Percentiles rank a stretch among this genome's conserved stretches.
These are phyloP conservation scores for Beauveria rudraprayagi DNA, from an alignment of 2,329 filamentous ascomycete genomes.

Conservation along the genomic window DNA sequence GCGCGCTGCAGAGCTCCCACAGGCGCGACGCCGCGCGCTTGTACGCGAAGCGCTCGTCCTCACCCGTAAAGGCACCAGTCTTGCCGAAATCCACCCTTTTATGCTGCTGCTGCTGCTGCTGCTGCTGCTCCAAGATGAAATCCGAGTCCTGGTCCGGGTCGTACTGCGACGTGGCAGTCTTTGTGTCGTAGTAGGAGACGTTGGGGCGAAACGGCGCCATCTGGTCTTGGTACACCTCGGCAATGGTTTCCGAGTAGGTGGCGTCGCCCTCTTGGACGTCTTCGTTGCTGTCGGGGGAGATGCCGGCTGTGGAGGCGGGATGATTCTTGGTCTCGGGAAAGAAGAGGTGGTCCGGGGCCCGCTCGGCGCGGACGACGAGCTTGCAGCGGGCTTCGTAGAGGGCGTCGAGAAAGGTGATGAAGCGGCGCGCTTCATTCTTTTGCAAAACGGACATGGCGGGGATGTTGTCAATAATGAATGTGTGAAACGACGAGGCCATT, in stretches of 20 bases:
- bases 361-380: conserved; percentile 58
- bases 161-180: conserved; percentile 38
- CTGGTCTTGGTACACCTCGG: conserved; percentile 70
- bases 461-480: conserved; percentile 63
- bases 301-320: background rate
- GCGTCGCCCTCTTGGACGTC: conserved; percentile 25
- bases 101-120: conserved; percentile 22
- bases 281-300: background rate
- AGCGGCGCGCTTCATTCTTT: conserved; percentile 73
- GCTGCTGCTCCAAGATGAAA: conserved; percentile 33
- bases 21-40: conserved; percentile 68
- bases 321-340: conserved; percentile 52
- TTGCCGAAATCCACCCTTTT: conserved; percentile 55
- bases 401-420: conserved; percentile 75
- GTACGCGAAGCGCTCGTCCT: conserved; percentile 76
- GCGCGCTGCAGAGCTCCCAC: conserved; percentile 70
- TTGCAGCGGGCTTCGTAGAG: conserved; percentile 77
- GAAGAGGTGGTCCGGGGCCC: conserved; percentile 66
- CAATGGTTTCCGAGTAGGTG: conserved; percentile 36
- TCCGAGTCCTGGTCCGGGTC: conserved; percentile 51
- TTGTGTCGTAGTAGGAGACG: conserved; percentile 54
- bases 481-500: conserved; percentile 71
- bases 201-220: conserved; percentile 73
- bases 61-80: conserved; percentile 62
- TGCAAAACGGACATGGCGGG: conserved; percentile 58